Conservation (phyloP, 1,284 basidiomycete species). For the Xerocomus nothofagi region DNA sequence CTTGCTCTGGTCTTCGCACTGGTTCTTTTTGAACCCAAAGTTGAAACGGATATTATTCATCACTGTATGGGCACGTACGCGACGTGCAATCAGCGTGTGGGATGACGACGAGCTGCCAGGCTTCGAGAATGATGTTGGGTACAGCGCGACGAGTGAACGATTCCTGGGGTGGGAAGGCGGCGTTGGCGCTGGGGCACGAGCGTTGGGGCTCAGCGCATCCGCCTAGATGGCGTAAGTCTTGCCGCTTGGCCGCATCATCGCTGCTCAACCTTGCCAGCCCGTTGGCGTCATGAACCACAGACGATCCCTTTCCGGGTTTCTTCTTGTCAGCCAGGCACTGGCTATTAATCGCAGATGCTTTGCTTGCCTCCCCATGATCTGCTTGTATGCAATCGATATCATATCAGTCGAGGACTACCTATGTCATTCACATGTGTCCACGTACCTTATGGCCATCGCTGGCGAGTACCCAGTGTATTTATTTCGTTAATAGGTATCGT, state of each 20-base stretch:
- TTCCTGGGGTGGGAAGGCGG: conserved; percentile 78
- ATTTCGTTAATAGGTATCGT: conserved; percentile 8
- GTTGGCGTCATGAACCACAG: neutral
- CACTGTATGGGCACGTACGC: conserved; percentile 89
- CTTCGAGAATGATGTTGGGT: conserved; percentile 32
- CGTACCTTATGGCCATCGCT: conserved; percentile 20
- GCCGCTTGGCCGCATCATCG: conserved; percentile 2
- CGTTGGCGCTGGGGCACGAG: conserved; percentile 71
- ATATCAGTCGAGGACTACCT: conserved; percentile 17
- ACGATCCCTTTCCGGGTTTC: neutral
- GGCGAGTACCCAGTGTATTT: conserved; percentile 19
- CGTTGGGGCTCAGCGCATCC: conserved; percentile 55
- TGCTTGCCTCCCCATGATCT: neutral
- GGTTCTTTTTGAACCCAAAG: conserved; percentile 96
- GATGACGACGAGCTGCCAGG: conserved; percentile 44
- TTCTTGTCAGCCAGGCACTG: neutral
- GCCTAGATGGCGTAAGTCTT: conserved; percentile 30
- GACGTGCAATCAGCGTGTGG: conserved; percentile 55
- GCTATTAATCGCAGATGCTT: neutral
- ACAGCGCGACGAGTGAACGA: conserved; percentile 45
- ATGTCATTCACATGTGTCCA: conserved; percentile 6
- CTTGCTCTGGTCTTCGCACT: conserved; percentile 94
- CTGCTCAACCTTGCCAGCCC: conserved; percentile 19
- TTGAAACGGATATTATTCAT: conserved; percentile 92
- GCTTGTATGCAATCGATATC: conserved; percentile 17